Evolutionary conservation across 495 filamentous ascomycete species (phyloP).

Genomic region (Apodospora peruviana): DNA sequence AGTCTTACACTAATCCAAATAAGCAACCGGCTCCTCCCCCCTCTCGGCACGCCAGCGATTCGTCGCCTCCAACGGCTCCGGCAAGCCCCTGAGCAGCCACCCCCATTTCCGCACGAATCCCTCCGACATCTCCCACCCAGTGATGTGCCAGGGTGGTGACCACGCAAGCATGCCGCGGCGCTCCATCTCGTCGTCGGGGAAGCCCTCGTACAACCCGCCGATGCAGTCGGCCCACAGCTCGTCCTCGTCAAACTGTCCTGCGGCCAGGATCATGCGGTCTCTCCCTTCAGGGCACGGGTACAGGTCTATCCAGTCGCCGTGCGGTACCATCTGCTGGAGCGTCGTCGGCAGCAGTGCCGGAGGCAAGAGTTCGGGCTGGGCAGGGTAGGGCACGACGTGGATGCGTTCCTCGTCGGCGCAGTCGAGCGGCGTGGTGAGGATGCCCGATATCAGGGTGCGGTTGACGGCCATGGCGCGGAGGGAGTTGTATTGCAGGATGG

Average conservation of each 20-base stretch:
- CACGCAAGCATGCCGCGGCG: constrained; percentile 34
- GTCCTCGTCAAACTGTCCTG: constrained; percentile 35
- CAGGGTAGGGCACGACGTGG: neutral
- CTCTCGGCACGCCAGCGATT: constrained; percentile 38
- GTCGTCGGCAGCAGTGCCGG: constrained; percentile 29
- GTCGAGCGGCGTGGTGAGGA: constrained; percentile 20
- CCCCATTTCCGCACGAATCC: constrained; percentile 43
- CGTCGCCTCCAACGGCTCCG: constrained; percentile 32
- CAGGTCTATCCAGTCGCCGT: constrained; percentile 38
- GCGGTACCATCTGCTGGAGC: constrained; percentile 31
- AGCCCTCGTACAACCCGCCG: constrained; percentile 36
- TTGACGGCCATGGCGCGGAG: constrained; percentile 36
- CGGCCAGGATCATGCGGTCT: constrained; percentile 31
- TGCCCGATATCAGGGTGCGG: constrained; percentile 30
- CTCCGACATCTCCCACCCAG: constrained; percentile 41
- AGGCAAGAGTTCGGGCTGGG: constrained; percentile 19
- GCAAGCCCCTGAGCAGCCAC: constrained; percentile 30
- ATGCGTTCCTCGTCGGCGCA: constrained; percentile 11
- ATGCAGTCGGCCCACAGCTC: constrained; percentile 36
- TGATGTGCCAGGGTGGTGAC: constrained; percentile 35
- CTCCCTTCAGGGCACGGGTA: constrained; percentile 31
- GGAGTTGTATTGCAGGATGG: constrained; percentile 40
- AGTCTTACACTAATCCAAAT: too few species aligned
- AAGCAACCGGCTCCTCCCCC: constrained; percentile 29
- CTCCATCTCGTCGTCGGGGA: constrained; percentile 31